Conservation (phyloP, 1,284 basidiomycete genomes). For the Boletus semigastroideus region DNA sequence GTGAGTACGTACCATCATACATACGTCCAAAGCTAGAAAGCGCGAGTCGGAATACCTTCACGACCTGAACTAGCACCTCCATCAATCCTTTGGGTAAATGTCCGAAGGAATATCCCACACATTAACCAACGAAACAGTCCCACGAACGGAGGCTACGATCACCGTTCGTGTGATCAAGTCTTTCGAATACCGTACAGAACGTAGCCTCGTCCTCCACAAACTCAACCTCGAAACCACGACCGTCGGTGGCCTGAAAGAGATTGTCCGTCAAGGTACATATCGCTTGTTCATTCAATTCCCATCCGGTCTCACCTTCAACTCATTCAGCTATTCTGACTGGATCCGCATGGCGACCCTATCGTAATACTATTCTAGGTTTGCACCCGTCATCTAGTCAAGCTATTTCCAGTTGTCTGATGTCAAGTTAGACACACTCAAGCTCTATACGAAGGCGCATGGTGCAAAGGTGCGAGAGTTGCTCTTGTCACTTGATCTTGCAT, state of each 20-base stretch:
- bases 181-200: constrained; percentile 90
- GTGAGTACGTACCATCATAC: no score
- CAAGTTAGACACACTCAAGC: constrained; percentile 83
- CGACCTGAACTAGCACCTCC: neutral
- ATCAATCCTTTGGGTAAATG: constrained; percentile 23
- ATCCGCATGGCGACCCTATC: constrained; percentile 86
- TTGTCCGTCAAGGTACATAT: constrained; percentile 59
- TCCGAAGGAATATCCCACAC: constrained; percentile 48
- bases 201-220: constrained; percentile 81
- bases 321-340: constrained; percentile 65
- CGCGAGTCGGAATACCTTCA: neutral
- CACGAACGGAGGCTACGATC: constrained; percentile 74
- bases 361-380: constrained; percentile 66
- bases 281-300: neutral
- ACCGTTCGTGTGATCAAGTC: constrained; percentile 96
- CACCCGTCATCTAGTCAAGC: constrained; percentile 1
- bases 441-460: constrained; percentile 94
- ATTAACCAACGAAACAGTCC: constrained; percentile 65
- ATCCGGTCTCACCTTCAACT: constrained; percentile 12
- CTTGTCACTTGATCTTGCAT: neutral
- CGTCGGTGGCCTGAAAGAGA: constrained; percentile 74
- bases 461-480: constrained; percentile 63
- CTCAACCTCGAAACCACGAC: constrained; percentile 81
- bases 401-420: constrained; percentile 1
- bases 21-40: no score